Evolutionary conservation across 306 rosid species (phyloP), one percentile per base, ranked within the genome.

Genomic region (Calophaca sinica): DNA sequence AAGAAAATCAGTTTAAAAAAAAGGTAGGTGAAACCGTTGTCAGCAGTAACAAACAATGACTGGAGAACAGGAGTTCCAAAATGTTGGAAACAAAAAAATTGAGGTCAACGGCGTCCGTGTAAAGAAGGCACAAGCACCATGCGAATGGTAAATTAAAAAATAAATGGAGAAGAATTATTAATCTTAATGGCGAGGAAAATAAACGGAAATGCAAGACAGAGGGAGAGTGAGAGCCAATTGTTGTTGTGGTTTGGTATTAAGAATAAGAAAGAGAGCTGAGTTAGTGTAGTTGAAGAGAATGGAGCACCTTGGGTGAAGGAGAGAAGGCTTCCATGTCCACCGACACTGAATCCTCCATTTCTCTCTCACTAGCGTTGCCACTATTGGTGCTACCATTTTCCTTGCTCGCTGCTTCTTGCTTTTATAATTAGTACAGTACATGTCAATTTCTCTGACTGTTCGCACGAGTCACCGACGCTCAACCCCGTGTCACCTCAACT

Each of bases 381-480:
- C 26, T 20, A 20, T 1, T 20, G 1, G 26, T 71, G 3, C n/a
- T 65, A 67, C 70, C 71, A 73, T 45, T 71, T 54, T 5, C 73
- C 10, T 31, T 29, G 15, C 1, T 55, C 44, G 79, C 70, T 0
- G 36, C 36, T 33, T 33, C 51, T 80, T 72, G 38, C 12, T 75
- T 73, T 78, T 86, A 79, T 83, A 76, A 7, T 9, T 42, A 42
- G 5, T 45, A 1, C 2, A 5, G 9, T 39, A 36, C 6, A 29
- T 20, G 39, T 53, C 26, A 14, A 11, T 69, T n/a, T 49, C 6
- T 48, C 44, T 28, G 77, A 82, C 87, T 4, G 11, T 53, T 87
- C 91, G 87, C 50, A 20, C 89, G 89, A 72, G 98, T 89, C 93
- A 93, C 98, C 98, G 98, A 93, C 98, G 96, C 94, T 80, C 68